Percentiles rank a stretch among this genome's conserved stretches.
These are phyloP conservation scores for Geranium incanum DNA, from an alignment of 441 rosid genomes.

Conservation along the genomic window DNA sequence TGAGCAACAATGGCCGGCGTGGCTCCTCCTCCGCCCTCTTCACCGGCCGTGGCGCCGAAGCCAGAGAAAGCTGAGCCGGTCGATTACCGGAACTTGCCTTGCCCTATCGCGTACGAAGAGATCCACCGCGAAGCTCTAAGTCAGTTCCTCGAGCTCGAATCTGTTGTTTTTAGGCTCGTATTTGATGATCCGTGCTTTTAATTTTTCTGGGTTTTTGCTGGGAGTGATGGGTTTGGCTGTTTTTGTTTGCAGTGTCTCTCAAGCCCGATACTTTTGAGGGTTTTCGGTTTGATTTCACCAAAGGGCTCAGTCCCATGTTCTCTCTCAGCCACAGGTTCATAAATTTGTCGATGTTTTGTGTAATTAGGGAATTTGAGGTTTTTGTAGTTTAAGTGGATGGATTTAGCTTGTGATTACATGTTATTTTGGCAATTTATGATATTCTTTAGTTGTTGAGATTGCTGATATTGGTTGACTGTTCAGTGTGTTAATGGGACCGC, in stretches of 20 bases:
- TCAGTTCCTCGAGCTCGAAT: slow-evolving; percentile 22
- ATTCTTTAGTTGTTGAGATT: neutral
- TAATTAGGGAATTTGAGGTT: neutral
- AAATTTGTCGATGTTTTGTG: neutral
- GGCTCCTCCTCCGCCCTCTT: slow-evolving; percentile 6
- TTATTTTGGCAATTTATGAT: too few species aligned
- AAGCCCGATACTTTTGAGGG: slow-evolving; percentile 92
- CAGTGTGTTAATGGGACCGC: slow-evolving; percentile 86
- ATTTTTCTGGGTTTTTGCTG: neutral
- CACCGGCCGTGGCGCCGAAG: slow-evolving; percentile 9
- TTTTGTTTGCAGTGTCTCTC: slow-evolving; percentile 72
- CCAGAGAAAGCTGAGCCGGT: slow-evolving; percentile 41
- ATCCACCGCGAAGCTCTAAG: slow-evolving; percentile 87
- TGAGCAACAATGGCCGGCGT: slow-evolving; percentile 9
- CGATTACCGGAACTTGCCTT: slow-evolving; percentile 74
- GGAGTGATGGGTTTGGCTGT: neutral
- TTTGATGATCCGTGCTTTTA: neutral
- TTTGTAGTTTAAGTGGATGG: too few species aligned
- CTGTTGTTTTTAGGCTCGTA: neutral
- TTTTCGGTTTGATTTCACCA: slow-evolving; percentile 89
- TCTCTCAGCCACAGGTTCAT: slow-evolving; percentile 70
- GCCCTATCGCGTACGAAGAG: slow-evolving; percentile 89
- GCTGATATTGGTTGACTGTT: slow-evolving; percentile 4
- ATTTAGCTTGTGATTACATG: too few species aligned
- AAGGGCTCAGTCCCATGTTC: slow-evolving; percentile 75